Percentiles rank a stretch among this genome's conserved stretches.
These are phyloP conservation scores for Chaetomiaceae sp. DNA, from an alignment of 2,329 filamentous ascomycete genomes.

Conservation along the genomic window DNA sequence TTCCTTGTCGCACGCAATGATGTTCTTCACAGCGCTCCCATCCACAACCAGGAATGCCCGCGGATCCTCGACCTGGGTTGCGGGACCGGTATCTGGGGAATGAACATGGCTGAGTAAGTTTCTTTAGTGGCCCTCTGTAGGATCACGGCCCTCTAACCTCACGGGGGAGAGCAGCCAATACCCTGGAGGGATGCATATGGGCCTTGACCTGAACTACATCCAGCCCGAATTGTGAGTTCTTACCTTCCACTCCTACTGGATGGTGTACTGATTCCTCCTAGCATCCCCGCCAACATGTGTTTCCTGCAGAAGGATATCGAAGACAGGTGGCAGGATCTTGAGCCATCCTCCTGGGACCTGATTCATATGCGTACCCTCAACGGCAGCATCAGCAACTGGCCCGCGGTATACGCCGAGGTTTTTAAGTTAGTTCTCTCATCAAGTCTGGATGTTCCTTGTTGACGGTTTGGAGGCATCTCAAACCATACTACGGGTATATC, in stretches of 20 bases:
- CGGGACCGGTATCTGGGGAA: constrained; percentile 87
- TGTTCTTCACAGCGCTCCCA: constrained; percentile 31
- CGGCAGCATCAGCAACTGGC: constrained; percentile 75
- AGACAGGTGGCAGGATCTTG: constrained; percentile 56
- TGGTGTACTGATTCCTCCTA: constrained; percentile 32
- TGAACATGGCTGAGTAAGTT: constrained; percentile 73
- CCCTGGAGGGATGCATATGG: constrained; percentile 53
- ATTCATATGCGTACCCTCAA: constrained; percentile 76
- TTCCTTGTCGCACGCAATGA: constrained; percentile 60
- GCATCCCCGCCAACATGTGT: constrained; percentile 64
- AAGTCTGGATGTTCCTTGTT: constrained; percentile 14
- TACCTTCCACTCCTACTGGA: neutral
- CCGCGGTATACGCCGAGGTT: constrained; percentile 64
- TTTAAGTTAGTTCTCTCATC: constrained; percentile 48
- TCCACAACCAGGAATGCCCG: constrained; percentile 20
- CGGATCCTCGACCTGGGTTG: constrained; percentile 66
- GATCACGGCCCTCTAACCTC: neutral
- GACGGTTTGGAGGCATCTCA: constrained; percentile 58
- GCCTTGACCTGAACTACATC: constrained; percentile 57
- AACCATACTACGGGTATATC: constrained; percentile 67
- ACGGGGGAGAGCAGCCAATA: constrained; percentile 22
- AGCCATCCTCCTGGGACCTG: constrained; percentile 66
- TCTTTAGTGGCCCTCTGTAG: neutral
- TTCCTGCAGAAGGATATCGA: constrained; percentile 76
- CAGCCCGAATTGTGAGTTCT: constrained; percentile 51